Evolutionary conservation across 176 grass and related monocot genomes (phyloP), one percentile per base, ranked within the genome.

Genomic region (Rhipidocladum racemiflorum): DNA sequence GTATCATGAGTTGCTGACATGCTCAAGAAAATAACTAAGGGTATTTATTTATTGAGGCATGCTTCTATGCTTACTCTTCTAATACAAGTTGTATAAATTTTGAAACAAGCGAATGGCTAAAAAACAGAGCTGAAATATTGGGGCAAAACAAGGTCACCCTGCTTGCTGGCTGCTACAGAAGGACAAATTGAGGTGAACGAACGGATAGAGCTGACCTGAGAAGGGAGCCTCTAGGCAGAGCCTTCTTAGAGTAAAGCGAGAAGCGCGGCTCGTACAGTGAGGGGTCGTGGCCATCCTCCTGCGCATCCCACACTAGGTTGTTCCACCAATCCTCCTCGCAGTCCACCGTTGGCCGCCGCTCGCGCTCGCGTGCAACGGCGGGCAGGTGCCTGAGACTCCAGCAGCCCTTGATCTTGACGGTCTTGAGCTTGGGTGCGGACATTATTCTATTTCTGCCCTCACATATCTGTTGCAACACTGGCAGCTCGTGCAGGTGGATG

Each of bases 331-430:
- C 18, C 64, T 67, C 40, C 64, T 67, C 64, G 35, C 34, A 67
- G 18, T 67, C 18, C 14, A 67, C 34, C 0, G 11, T n/a, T 0
- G 34, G 35, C 5, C 17, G 29, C 9, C 3, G 2, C 4, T 40
- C 14, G 1, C 1, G 7, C 2, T 1, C 16, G 1, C 6, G 6
- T 21, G 0, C 3, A 4, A 38, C 17, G 0, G 30, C 63, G 0
- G 34, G 64, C 4, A 67, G 64, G 35, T 13, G 34, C 1, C 64
- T 18, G 20, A 67, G 64, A 1, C 1, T 12, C 8, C 64, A 40
- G 9, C 64, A 67, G 2, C 35, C 64, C 35, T 16, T 67, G 35
- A 67, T 39, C 35, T 11, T 2, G 17, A 40, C 1, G 18, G 64
- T 40, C 64, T 67, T 18, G 3, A 67, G 18, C 35, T 0, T n/a